Conservation (phyloP, 1,284 basidiomycete genomes). For the Trichosporon ovoides region DNA sequence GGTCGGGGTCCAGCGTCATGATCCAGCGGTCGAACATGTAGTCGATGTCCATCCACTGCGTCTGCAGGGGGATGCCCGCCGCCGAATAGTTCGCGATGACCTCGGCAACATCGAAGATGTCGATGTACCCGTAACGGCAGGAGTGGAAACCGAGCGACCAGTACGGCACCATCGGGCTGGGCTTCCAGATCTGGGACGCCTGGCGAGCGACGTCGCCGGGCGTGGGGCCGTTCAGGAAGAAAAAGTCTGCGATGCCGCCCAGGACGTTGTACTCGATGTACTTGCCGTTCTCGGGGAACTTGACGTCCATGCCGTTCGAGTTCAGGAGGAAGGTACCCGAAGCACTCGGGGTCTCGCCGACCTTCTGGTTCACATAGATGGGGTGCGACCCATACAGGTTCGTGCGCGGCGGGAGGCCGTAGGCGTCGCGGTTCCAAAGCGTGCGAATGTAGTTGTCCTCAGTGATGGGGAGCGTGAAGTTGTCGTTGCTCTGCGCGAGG, state of each 20-base stretch:
- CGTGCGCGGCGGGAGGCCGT: conserved; percentile 19
- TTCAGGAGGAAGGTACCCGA: conserved; percentile 50
- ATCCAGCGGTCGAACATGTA: conserved; percentile 64
- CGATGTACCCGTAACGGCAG: conserved; percentile 34
- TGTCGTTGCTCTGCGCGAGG: conserved; percentile 56
- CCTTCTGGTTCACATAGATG: conserved; percentile 23
- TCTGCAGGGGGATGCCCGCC: conserved; percentile 25
- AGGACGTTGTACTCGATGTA: conserved; percentile 29
- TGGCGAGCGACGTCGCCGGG: conserved; percentile 15
- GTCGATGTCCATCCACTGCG: conserved; percentile 49
- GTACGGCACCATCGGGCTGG: conserved; percentile 30
- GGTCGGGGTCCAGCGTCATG: conserved; percentile 63
- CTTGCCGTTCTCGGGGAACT: conserved; percentile 23
- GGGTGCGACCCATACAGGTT: conserved; percentile 34
- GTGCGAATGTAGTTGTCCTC: conserved; percentile 42
- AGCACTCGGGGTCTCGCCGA: conserved; percentile 15
- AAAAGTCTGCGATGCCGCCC: conserved; percentile 35
- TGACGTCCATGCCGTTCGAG: conserved; percentile 37
- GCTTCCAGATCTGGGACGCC: conserved; percentile 24
- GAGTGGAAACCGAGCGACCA: conserved; percentile 39
- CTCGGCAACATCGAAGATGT: conserved; percentile 32
- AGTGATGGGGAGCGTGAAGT: conserved; percentile 51
- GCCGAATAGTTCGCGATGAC: conserved; percentile 29
- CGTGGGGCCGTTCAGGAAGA: conserved; percentile 23
- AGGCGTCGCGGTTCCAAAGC: conserved; percentile 29